These are phyloP conservation scores for Zygoascus meyerae DNA, from an alignment of 1,139 yeast species.

Conservation along the genomic window DNA sequence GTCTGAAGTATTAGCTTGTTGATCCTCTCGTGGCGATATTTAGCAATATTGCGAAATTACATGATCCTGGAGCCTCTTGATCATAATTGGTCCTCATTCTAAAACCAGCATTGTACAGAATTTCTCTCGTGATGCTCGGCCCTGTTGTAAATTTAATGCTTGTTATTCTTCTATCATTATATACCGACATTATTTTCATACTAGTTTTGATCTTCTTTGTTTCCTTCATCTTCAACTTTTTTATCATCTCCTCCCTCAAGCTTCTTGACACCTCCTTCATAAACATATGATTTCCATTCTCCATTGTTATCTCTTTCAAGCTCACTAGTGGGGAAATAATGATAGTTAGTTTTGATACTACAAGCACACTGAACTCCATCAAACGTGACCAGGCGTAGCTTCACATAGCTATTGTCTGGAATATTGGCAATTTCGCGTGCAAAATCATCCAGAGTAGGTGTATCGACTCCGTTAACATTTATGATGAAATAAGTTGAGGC, in stretches of 20 bases:
- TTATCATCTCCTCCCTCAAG: not conserved
- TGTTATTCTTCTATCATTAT: too few species aligned
- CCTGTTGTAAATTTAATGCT: too few species aligned
- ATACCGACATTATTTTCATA: not conserved
- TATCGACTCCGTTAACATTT: constrained; percentile 73
- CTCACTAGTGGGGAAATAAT: constrained; percentile 70
- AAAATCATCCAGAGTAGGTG: constrained; percentile 63
- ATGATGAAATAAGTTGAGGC: constrained; percentile 79
- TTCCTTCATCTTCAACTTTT: not conserved
- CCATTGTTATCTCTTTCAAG: constrained; percentile 40
- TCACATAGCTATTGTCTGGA: constrained; percentile 75
- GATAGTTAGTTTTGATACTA: constrained; percentile 81
- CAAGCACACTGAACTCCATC: constrained; percentile 83
- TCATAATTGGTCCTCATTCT: too few species aligned
- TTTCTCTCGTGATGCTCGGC: too few species aligned
- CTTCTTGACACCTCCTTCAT: constrained; percentile 16
- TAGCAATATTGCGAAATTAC: too few species aligned
- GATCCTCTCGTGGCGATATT: too few species aligned
- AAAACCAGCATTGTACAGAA: too few species aligned
- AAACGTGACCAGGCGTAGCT: constrained; percentile 73
- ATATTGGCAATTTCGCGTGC: constrained; percentile 56
- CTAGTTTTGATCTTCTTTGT: not conserved
- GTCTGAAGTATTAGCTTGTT: too few species aligned
- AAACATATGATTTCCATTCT: constrained; percentile 18
- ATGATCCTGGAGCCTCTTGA: too few species aligned